phyloP scores from a whole-genome alignment of 495 filamentous ascomycete species.

The Trichocladium uniseriatum region DNA sequence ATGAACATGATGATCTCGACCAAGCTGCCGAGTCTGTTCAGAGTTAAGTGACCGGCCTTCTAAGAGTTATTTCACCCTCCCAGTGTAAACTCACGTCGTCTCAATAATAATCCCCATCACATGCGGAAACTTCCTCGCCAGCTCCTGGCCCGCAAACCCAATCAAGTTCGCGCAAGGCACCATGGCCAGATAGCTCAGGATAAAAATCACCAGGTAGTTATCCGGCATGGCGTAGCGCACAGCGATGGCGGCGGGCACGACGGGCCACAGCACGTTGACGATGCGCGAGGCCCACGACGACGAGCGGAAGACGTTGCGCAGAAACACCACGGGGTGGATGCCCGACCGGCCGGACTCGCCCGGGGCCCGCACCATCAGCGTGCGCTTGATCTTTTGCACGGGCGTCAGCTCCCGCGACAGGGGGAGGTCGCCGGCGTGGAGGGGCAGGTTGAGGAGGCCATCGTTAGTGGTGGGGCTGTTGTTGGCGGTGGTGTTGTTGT shows the following conservation, averaged over 20 bases:
- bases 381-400: constrained; percentile 1
- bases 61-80: too few relatives aligned
- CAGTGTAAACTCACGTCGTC: constrained; percentile 47
- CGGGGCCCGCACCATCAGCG: constrained; percentile 12
- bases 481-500: neutral
- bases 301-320: constrained; percentile 34
- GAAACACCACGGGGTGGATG: constrained; percentile 35
- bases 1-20: constrained; percentile 83
- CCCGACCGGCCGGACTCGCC: constrained; percentile 40
- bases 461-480: neutral
- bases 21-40: constrained; percentile 50
- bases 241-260: constrained; percentile 45
- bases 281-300: constrained; percentile 30
- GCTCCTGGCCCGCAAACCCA: constrained; percentile 74
- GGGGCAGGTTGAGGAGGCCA: neutral
- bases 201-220: constrained; percentile 39
- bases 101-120: constrained; percentile 70
- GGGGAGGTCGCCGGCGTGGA: constrained; percentile 2
- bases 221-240: constrained; percentile 35
- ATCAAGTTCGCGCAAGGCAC: constrained; percentile 81
- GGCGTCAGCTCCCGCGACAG: neutral
- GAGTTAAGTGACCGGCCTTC: too few relatives aligned
- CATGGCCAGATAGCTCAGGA: constrained; percentile 52
- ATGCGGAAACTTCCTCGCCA: constrained; percentile 70
- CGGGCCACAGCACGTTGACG: constrained; percentile 46